These are phyloP conservation scores for Arthrobotrys conoides DNA, from an alignment of 2,329 filamentous ascomycete genomes.

Conservation along the genomic window DNA sequence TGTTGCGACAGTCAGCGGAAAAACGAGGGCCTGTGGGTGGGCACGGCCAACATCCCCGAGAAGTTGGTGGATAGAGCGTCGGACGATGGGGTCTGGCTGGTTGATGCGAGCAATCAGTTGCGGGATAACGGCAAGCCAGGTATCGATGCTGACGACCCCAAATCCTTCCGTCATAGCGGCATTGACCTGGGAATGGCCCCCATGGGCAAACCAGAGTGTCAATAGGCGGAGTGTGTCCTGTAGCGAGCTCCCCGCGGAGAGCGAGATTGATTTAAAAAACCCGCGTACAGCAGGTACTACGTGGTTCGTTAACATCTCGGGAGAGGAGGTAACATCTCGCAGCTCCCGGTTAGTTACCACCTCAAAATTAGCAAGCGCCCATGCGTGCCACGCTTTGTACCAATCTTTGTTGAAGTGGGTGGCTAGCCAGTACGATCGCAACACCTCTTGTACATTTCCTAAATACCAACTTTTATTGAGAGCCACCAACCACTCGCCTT, in stretches of 20 bases:
- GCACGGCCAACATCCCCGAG: slow-evolving; percentile 92
- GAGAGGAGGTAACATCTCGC: slow-evolving; percentile 71
- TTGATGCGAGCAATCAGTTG: slow-evolving; percentile 98
- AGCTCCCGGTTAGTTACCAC: slow-evolving; percentile 83
- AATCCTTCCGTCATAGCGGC: slow-evolving; percentile 90
- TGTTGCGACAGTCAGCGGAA: slow-evolving; percentile 96
- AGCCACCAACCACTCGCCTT: slow-evolving; percentile 94
- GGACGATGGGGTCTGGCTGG: slow-evolving; percentile 89
- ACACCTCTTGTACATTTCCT: slow-evolving; percentile 86
- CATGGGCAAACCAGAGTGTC: slow-evolving; percentile 96
- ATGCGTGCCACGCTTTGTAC: slow-evolving; percentile 99
- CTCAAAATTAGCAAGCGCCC: slow-evolving; percentile 98
- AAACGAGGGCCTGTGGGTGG: slow-evolving; percentile 96
- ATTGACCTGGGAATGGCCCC: slow-evolving; percentile 89
- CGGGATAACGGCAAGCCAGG: slow-evolving; percentile 98
- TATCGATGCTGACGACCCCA: slow-evolving; percentile 91
- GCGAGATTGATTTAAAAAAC: slow-evolving; percentile 96
- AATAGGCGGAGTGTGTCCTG: slow-evolving; percentile 94
- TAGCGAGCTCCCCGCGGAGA: slow-evolving; percentile 91
- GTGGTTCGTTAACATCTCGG: slow-evolving; percentile 82
- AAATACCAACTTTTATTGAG: slow-evolving; percentile 87
- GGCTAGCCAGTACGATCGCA: slow-evolving; percentile 90
- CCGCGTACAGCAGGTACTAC: slow-evolving; percentile 94
- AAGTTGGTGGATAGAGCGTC: slow-evolving; percentile 90
- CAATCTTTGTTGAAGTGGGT: slow-evolving; percentile 94